Conservation (phyloP, 139 green algal genomes). For the Chlamydomonas sphaeroides region DNA sequence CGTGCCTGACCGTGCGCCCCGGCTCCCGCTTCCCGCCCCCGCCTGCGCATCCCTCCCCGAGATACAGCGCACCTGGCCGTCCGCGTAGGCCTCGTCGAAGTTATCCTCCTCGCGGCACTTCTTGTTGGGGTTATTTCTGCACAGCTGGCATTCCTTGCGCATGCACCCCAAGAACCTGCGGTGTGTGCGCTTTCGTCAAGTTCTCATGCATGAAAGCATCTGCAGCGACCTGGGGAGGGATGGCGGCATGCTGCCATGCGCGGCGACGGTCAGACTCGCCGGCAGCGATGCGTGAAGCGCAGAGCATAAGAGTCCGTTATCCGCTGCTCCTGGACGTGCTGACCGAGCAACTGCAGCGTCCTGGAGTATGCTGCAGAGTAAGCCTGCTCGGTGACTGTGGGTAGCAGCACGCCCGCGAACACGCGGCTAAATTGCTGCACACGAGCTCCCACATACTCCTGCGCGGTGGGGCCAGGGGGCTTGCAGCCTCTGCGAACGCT, state of each 20-base stretch:
- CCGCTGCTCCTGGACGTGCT: neutral
- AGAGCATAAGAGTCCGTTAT: conserved; percentile 5
- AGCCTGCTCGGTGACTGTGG: conserved; percentile 29
- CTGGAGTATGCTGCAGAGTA: conserved; percentile 43
- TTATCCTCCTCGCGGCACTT: conserved; percentile 56
- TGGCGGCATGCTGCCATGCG: neutral
- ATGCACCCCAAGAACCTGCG: conserved; percentile 55
- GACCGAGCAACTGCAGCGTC: conserved; percentile 26
- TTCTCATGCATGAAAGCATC: too few species aligned
- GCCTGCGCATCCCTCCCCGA: too few species aligned
- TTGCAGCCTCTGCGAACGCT: too few species aligned
- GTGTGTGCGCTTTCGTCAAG: neutral
- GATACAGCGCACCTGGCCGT: too few species aligned
- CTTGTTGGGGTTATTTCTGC: conserved; percentile 70
- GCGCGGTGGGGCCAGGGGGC: too few species aligned
- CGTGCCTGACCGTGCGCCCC: too few species aligned
- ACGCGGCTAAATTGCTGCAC: conserved; percentile 56
- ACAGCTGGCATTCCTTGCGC: conserved; percentile 55
- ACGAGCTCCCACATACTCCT: conserved; percentile 54
- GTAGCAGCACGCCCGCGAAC: conserved; percentile 50
- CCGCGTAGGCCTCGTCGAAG: conserved; percentile 61
- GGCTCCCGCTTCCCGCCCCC: too few species aligned
- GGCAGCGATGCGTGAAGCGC: conserved; percentile 41
- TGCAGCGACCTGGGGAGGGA: too few species aligned
- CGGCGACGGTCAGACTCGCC: conserved; percentile 7